Evolutionary conservation across 176 grass and related monocot species (phyloP).

Genomic region (Aegilops tauschii): DNA sequence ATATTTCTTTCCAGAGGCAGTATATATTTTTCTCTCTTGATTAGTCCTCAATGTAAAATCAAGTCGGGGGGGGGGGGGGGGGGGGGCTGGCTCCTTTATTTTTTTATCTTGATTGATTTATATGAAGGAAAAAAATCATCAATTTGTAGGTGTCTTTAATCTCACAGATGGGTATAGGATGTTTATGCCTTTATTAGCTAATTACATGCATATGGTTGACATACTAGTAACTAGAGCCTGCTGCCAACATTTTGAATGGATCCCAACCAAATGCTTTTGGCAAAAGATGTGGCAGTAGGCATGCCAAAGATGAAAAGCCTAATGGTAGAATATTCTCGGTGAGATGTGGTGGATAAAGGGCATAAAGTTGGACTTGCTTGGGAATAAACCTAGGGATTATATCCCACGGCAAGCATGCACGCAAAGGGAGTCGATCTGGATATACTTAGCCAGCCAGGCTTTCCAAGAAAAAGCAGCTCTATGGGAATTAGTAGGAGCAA

Average conservation of each 20-base stretch:
- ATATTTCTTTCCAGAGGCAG: too few relatives aligned
- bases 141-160: not conserved
- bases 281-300: slow-evolving; percentile 35
- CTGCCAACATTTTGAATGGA: slow-evolving; percentile 21
- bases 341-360: slow-evolving; percentile 46
- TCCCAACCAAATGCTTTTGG: slow-evolving; percentile 33
- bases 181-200: not conserved
- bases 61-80: not conserved
- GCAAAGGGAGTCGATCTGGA: slow-evolving; percentile 27
- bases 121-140: too few relatives aligned
- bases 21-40: not conserved
- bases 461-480: slow-evolving; percentile 33
- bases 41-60: not conserved
- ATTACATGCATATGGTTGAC: not conserved
- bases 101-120: not conserved
- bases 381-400: slow-evolving; percentile 65
- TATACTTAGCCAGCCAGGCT: slow-evolving; percentile 51
- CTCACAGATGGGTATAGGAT: not conserved
- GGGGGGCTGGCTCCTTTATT: not conserved
- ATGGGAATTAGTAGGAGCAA: slow-evolving; percentile 41
- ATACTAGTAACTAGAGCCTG: not conserved
- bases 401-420: slow-evolving; percentile 42
- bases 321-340: slow-evolving; percentile 58
- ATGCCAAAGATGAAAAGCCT: slow-evolving; percentile 46
- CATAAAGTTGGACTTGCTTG: slow-evolving; percentile 30